A percentile compares a stretch with the other conserved stretches of the same genome.
Conservation (phyloP, 2,329 filamentous ascomycete genomes). For the Botrytis paeoniae region DNA sequence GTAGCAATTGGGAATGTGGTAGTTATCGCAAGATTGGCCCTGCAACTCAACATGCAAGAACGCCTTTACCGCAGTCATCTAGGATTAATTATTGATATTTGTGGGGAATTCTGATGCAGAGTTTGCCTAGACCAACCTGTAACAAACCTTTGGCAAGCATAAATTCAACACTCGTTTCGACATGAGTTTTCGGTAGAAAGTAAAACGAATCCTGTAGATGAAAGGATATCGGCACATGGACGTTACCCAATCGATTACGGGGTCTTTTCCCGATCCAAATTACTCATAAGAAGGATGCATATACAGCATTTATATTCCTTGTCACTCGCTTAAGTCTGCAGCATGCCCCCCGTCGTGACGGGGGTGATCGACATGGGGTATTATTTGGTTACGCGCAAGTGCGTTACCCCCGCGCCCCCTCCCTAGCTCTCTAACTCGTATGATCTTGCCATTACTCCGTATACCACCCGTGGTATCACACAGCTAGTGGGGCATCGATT, state of each 20-base stretch:
- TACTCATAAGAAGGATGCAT: not conserved
- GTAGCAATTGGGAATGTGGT: not conserved
- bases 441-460: not conserved
- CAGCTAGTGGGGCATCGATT: not conserved
- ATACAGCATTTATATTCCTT: not conserved
- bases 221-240: conserved; percentile 2
- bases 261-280: not conserved
- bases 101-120: not conserved
- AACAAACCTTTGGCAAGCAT: not conserved
- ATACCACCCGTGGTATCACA: not conserved
- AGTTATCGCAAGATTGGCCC: not conserved
- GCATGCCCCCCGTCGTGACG: not conserved
- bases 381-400: not conserved
- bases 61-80: not conserved
- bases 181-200: not conserved
- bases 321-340: not conserved
- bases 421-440: not conserved
- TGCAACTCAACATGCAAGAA: not conserved
- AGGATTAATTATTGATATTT: conserved; percentile 10
- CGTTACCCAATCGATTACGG: not conserved
- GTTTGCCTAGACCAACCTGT: not conserved
- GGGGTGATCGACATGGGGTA: not conserved
- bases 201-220: not conserved
- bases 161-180: not conserved
- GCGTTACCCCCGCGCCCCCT: not conserved